These are phyloP conservation scores for Aegilops bicornis DNA, from an alignment of 176 grass and related monocot species.

Conservation along the genomic window DNA sequence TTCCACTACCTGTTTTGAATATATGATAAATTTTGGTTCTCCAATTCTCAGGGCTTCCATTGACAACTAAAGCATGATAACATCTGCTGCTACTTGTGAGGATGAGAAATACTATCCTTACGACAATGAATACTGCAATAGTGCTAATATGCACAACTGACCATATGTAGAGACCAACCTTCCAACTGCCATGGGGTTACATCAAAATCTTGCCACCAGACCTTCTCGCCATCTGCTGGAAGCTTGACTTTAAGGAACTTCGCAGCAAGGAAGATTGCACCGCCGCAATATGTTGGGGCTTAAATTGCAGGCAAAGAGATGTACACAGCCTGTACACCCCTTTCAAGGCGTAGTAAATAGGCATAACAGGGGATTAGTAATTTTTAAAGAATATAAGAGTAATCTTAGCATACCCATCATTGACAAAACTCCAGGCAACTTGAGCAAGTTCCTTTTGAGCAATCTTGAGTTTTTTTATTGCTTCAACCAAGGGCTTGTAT, in stretches of 20 bases:
- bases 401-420: conserved; percentile 92
- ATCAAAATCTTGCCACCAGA: conserved; percentile 99
- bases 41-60: neutral
- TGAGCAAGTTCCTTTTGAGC: conserved; percentile 93
- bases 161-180: conserved; percentile 69
- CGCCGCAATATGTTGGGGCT: conserved; percentile 97
- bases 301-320: conserved; percentile 94
- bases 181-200: conserved; percentile 89
- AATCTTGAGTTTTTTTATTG: conserved; percentile 90
- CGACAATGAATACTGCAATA: conserved; percentile 20
- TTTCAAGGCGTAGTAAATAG: conserved; percentile 57
- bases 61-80: conserved; percentile 1
- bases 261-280: conserved; percentile 91
- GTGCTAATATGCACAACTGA: conserved; percentile 6
- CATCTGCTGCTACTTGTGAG: neutral
- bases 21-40: neutral
- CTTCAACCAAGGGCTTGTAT: conserved; percentile 89
- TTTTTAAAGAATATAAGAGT: conserved; percentile 47
- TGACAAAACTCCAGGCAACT: conserved; percentile 99
- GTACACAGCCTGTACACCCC: conserved; percentile 88
- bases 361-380: conserved; percentile 45
- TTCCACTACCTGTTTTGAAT: conserved; percentile 6
- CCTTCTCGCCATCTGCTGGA: conserved; percentile 90
- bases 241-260: conserved; percentile 99
- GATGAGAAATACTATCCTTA: neutral